Evolutionary conservation across 306 rosid genomes (phyloP).

Genomic region (Sechiopsis laciniata): DNA sequence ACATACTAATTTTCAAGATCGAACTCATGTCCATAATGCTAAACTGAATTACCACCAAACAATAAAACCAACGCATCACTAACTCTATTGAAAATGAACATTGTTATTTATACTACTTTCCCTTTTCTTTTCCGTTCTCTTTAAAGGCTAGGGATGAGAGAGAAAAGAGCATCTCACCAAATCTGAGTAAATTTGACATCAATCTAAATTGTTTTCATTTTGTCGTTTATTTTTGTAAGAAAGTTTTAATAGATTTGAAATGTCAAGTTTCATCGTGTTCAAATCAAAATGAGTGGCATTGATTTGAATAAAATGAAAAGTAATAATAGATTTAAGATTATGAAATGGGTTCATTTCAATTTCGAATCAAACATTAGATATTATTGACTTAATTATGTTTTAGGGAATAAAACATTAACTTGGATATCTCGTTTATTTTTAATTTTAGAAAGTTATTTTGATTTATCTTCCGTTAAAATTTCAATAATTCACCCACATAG

Average conservation of each 20-base stretch:
- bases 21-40: too few species aligned
- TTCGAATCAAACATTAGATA: too few species aligned
- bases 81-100: too few species aligned
- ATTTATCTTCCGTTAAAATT: too few species aligned
- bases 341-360: not conserved
- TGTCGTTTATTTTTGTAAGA: not conserved
- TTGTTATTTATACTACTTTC: slow-evolving; percentile 2
- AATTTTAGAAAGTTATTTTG: too few species aligned
- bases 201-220: slow-evolving; percentile 1
- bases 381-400: too few species aligned
- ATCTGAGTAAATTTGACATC: not conserved
- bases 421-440: too few species aligned
- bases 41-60: too few species aligned
- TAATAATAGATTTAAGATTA: not conserved
- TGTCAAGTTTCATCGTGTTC: not conserved
- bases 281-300: not conserved
- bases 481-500: too few species aligned
- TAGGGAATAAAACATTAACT: too few species aligned
- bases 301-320: not conserved
- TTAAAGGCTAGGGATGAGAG: not conserved
- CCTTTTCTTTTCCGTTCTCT: not conserved
- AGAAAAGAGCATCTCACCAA: not conserved
- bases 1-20: too few species aligned
- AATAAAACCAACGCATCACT: too few species aligned
- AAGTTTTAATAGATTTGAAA: not conserved